A percentile compares a stretch with the other conserved stretches of the same genome.
phyloP scores from a whole-genome alignment of 768 basidiomycete genomes.

The Leccinum boreale region DNA sequence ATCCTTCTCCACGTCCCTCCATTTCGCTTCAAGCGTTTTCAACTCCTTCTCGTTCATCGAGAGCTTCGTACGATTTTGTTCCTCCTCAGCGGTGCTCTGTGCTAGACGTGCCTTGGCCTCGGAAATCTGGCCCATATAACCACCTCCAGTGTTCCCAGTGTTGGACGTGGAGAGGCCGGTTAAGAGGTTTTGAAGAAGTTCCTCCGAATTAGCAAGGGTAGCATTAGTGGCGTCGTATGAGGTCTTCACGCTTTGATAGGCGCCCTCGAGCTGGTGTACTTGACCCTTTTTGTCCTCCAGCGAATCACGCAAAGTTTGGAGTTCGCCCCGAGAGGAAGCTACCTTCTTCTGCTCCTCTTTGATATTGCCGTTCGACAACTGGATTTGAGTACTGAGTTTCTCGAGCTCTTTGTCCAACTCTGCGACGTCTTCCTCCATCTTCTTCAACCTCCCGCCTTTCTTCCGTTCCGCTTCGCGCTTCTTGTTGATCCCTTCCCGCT shows the following conservation, averaged over 20 bases:
- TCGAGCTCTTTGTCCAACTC: slow-evolving; percentile 76
- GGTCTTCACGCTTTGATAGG: slow-evolving; percentile 64
- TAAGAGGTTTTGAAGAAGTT: slow-evolving; percentile 90
- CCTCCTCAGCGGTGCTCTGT: slow-evolving; percentile 78
- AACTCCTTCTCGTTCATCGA: slow-evolving; percentile 78
- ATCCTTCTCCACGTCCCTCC: slow-evolving; percentile 84
- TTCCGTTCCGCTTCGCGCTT: slow-evolving; percentile 83
- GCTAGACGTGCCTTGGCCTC: slow-evolving; percentile 74
- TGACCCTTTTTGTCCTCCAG: slow-evolving; percentile 58
- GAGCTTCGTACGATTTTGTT: slow-evolving; percentile 75
- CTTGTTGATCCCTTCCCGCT: slow-evolving; percentile 61
- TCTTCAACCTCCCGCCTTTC: slow-evolving; percentile 90
- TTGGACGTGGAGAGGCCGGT: slow-evolving; percentile 82
- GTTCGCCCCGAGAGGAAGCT: slow-evolving; percentile 47
- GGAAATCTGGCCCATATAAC: slow-evolving; percentile 95
- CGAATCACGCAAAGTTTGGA: slow-evolving; percentile 57
- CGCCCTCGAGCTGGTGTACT: slow-evolving; percentile 50
- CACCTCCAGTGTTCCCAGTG: slow-evolving; percentile 70
- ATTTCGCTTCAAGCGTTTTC: slow-evolving; percentile 66
- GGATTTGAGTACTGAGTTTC: slow-evolving; percentile 81
- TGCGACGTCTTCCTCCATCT: slow-evolving; percentile 75
- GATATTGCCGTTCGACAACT: slow-evolving; percentile 73
- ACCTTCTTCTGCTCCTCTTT: slow-evolving; percentile 73
- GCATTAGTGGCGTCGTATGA: slow-evolving; percentile 59
- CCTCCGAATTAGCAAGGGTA: slow-evolving; percentile 72